These are phyloP conservation scores for Ganoderma meredithae DNA, from an alignment of 1,284 basidiomycete species.

Conservation along the genomic window DNA sequence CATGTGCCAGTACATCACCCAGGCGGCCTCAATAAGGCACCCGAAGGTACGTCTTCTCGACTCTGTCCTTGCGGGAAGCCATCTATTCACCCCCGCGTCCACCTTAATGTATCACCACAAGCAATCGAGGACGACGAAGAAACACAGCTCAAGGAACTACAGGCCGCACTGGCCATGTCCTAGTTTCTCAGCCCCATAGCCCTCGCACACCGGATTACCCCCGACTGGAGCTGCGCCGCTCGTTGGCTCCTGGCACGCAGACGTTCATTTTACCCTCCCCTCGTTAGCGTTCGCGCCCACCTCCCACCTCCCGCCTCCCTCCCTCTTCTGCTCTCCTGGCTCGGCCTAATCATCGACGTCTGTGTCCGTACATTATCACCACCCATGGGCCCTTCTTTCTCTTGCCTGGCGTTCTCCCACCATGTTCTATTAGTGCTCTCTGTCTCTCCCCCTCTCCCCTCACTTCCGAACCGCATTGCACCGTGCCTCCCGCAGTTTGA, in stretches of 20 bases:
- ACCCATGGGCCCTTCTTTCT: constrained; percentile 16
- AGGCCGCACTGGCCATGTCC: constrained; percentile 91
- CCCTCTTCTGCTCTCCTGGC: constrained; percentile 7
- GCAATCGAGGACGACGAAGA: constrained; percentile 94
- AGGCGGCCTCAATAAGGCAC: constrained; percentile 59
- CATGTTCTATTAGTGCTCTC: constrained; percentile 39
- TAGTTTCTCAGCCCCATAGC: constrained; percentile 14
- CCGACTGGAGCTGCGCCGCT: background rate
- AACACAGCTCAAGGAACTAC: constrained; percentile 89
- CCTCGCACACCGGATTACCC: constrained; percentile 17
- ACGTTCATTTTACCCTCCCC: constrained; percentile 26
- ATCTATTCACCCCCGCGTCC: background rate
- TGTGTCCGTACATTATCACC: constrained; percentile 38
- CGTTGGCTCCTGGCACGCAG: constrained; percentile 18
- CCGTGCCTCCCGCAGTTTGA: constrained; percentile 31
- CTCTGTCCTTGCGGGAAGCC: constrained; percentile 19
- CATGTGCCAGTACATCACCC: constrained; percentile 91
- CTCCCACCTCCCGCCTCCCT: too few relatives aligned
- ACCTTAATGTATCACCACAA: constrained; percentile 44
- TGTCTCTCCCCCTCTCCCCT: constrained; percentile 17
- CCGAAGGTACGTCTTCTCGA: constrained; percentile 58
- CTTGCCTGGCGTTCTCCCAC: constrained; percentile 19
- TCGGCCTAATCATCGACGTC: constrained; percentile 31
- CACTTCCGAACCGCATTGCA: constrained; percentile 31
- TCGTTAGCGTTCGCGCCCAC: constrained; percentile 4